phyloP scores from a whole-genome alignment of 2,329 filamentous ascomycete genomes.

The Zymoseptoria crescenta region DNA sequence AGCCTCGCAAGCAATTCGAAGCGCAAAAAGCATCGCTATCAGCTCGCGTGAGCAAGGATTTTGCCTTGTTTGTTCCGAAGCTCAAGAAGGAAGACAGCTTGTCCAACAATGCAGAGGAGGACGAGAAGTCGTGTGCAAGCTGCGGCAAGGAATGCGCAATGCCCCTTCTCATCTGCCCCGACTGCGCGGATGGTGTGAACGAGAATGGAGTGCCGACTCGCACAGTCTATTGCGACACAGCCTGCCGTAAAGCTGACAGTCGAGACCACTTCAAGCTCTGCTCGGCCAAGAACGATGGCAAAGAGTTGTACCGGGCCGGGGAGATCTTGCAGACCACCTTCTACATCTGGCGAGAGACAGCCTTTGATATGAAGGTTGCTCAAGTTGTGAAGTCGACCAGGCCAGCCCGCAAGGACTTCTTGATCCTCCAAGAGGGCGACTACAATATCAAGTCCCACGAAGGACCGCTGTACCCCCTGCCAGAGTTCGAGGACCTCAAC shows the following conservation, averaged over 20 bases:
- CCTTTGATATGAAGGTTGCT: slow-evolving; percentile 4
- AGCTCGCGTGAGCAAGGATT: too few species aligned
- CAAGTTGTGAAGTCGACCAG: slow-evolving; percentile 1
- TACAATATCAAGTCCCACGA: not conserved
- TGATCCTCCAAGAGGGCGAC: not conserved
- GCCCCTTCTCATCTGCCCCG: slow-evolving; percentile 2
- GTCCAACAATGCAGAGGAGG: too few species aligned
- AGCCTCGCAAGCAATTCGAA: too few species aligned
- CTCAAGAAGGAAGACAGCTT: too few species aligned
- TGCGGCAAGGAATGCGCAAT: too few species aligned
- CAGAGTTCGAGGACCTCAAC: not conserved
- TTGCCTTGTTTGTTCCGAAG: too few species aligned
- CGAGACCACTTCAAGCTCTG: not conserved
- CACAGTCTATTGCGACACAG: slow-evolving; percentile 5
- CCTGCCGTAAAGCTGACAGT: not conserved
- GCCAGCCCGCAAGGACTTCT: not conserved
- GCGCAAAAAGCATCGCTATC: too few species aligned
- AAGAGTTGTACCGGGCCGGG: slow-evolving; percentile 15
- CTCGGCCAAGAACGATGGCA: slow-evolving; percentile 4
- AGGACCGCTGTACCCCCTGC: slow-evolving; percentile 5
- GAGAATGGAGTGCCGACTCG: not conserved
- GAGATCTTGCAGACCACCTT: slow-evolving; percentile 13
- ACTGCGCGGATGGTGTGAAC: slow-evolving; percentile 4
- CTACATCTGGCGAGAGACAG: slow-evolving; percentile 5
- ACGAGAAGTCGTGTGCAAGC: too few species aligned